Percentiles rank a stretch among this genome's conserved stretches.
Conservation (phyloP, 176 grass and related monocot species). For the Elymus sibiricus region DNA sequence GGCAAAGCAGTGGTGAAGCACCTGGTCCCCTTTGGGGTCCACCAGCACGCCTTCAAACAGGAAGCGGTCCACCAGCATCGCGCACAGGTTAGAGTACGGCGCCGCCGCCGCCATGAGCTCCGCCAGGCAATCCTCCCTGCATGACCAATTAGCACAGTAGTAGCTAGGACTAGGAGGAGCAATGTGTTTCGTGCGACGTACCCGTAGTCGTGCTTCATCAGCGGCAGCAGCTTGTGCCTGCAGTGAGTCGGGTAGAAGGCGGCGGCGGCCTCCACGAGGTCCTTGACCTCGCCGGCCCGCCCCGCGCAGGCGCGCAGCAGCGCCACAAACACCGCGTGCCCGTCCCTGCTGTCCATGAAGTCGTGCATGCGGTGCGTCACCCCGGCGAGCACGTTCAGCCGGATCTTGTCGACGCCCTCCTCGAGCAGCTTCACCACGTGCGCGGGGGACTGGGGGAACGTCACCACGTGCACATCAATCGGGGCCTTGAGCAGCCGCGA, state of each 20-base stretch:
- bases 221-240: not conserved
- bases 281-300: not conserved
- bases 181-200: not conserved
- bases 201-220: not conserved
- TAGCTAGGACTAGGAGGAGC: not conserved
- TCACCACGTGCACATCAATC: not conserved
- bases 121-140: not conserved
- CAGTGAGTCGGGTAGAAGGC: too few species aligned
- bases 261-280: not conserved
- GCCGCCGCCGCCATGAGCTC: not conserved
- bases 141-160: not conserved
- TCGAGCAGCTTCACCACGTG: slow-evolving; percentile 3
- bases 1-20: slow-evolving; percentile 21
- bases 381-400: slow-evolving; percentile 9
- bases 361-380: not conserved
- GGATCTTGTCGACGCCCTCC: not conserved
- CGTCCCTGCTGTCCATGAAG: not conserved
- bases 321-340: not conserved
- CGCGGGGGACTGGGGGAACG: not conserved
- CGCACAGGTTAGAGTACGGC: not conserved
- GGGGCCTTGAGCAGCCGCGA: not conserved
- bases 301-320: slow-evolving; percentile 20
- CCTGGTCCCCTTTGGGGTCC: not conserved
- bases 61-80: not conserved
- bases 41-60: not conserved